A percentile compares a stretch with the other conserved stretches of the same genome.
phyloP scores from a whole-genome alignment of 345 rosid species.

The Cardamine occulta region DNA sequence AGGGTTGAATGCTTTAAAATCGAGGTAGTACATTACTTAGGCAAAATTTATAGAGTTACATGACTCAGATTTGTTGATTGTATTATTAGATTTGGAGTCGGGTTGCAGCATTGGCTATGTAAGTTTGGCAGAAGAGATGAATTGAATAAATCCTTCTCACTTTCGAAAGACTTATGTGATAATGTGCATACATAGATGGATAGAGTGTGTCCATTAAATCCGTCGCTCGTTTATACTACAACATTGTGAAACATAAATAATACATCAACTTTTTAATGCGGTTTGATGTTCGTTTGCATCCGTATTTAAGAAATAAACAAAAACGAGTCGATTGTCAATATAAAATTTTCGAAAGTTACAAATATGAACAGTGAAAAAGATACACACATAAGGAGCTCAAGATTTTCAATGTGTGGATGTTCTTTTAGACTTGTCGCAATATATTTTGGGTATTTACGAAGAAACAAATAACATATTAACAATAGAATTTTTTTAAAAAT shows the following conservation, averaged over 20 bases:
- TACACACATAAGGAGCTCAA: background rate
- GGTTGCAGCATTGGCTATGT: background rate
- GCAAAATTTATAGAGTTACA: background rate
- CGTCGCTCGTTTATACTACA: background rate
- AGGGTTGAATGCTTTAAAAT: too few relatives aligned
- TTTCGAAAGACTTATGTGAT: background rate
- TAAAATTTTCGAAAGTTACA: background rate
- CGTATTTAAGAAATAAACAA: background rate
- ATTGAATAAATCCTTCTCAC: background rate
- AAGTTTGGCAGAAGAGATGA: background rate
- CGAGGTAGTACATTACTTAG: background rate
- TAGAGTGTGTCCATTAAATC: background rate
- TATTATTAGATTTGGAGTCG: background rate
- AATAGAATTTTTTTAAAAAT: background rate
- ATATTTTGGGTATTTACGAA: background rate
- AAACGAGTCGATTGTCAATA: background rate
- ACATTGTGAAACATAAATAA: background rate
- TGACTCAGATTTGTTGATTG: background rate
- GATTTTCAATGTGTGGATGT: background rate
- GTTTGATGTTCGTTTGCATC: background rate
- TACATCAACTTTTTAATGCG: background rate
- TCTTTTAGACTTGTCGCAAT: background rate
- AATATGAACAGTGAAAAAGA: background rate
- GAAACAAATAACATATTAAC: background rate
- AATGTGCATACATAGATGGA: background rate